Conservation (phyloP, 768 basidiomycete species). For the Xerocomellus chrysenteron region DNA sequence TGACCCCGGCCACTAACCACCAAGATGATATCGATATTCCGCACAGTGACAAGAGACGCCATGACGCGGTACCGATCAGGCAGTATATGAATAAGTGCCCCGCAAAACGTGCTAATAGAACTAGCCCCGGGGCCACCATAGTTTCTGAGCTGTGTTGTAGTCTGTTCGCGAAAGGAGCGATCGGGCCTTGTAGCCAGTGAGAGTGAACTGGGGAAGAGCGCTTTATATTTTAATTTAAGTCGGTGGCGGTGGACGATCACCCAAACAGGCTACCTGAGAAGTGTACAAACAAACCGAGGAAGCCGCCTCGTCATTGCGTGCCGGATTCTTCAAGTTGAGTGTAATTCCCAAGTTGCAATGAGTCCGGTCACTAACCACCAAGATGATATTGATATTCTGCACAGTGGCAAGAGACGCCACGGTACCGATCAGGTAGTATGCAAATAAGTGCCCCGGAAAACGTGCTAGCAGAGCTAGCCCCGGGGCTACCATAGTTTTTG, state of each 20-base stretch:
- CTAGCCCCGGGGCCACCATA: constrained; percentile 19
- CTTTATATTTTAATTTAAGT: too few relatives aligned
- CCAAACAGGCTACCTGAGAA: too few relatives aligned
- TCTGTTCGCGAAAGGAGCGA: too few relatives aligned
- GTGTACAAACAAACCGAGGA: too few relatives aligned
- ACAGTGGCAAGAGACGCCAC: constrained; percentile 8
- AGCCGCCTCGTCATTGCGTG: too few relatives aligned
- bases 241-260: too few relatives aligned
- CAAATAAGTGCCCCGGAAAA: not conserved
- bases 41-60: constrained; percentile 10
- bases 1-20: constrained; percentile 32
- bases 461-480: too few relatives aligned
- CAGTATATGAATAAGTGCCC: not conserved
- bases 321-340: too few relatives aligned
- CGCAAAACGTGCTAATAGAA: constrained; percentile 5
- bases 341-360: too few relatives aligned
- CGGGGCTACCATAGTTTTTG: constrained; percentile 8
- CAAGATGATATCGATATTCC: constrained; percentile 37
- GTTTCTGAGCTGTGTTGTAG: too few relatives aligned
- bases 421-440: not conserved
- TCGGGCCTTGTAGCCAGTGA: too few relatives aligned
- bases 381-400: constrained; percentile 32
- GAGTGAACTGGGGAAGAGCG: too few relatives aligned
- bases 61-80: not conserved
- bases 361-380: constrained; percentile 39